Conservation (phyloP, 768 basidiomycete species). For the Hygrophorus pudorinus region DNA sequence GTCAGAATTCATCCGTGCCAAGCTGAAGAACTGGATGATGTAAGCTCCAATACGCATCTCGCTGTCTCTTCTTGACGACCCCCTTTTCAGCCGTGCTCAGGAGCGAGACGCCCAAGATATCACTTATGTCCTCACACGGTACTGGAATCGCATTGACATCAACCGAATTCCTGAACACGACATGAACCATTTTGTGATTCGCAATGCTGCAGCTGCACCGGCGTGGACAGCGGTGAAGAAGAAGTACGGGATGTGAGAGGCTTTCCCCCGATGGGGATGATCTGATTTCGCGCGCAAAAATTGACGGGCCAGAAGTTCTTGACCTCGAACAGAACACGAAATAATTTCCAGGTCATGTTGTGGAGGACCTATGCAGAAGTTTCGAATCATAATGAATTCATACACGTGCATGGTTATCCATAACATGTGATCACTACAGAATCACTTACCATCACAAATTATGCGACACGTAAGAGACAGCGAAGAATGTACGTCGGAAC, state of each 20-base stretch:
- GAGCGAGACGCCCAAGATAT: constrained; percentile 77
- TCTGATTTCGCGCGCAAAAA: too few relatives aligned
- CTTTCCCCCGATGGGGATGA: not conserved
- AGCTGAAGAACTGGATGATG: constrained; percentile 79
- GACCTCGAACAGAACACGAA: too few relatives aligned
- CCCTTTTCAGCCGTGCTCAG: constrained; percentile 43
- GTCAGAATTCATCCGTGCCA: constrained; percentile 80
- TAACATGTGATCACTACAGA: too few relatives aligned
- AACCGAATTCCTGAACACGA: constrained; percentile 82
- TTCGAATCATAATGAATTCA: too few relatives aligned
- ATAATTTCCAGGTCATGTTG: too few relatives aligned
- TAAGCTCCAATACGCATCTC: constrained; percentile 26
- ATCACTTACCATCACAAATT: too few relatives aligned
- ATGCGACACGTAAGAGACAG: too few relatives aligned
- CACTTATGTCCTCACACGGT: constrained; percentile 54
- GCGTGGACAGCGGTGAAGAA: constrained; percentile 69
- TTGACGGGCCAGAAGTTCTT: too few relatives aligned
- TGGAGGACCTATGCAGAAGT: too few relatives aligned
- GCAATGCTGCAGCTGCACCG: constrained; percentile 48
- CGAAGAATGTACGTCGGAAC: too few relatives aligned
- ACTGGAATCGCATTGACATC: constrained; percentile 77
- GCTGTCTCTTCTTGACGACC: constrained; percentile 10
- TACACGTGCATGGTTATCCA: too few relatives aligned
- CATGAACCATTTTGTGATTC: constrained; percentile 66
- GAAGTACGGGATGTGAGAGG: constrained; percentile 54